A percentile compares a stretch with the other conserved stretches of the same genome.
These are phyloP conservation scores for Chlorella ohadii DNA, from an alignment of 139 green algal genomes.

Conservation along the genomic window DNA sequence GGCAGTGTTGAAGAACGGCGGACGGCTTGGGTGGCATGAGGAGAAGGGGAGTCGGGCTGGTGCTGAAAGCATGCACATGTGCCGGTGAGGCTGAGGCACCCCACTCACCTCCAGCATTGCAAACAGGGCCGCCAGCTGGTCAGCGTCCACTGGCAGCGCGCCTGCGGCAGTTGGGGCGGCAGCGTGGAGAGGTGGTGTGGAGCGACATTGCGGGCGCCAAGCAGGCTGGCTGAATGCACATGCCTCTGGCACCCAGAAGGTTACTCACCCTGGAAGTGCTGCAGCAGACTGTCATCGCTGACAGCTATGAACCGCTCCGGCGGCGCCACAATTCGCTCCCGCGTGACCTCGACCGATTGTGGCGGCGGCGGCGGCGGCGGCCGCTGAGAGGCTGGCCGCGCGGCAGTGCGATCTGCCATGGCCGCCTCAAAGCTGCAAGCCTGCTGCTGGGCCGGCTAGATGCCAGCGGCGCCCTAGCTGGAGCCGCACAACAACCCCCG, in stretches of 20 bases:
- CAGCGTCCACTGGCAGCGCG: too few species aligned
- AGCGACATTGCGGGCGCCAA: background rate
- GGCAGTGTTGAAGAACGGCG: background rate
- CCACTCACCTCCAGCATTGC: background rate
- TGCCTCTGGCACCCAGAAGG: too few species aligned
- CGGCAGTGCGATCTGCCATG: background rate
- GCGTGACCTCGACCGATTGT: background rate
- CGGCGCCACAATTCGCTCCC: background rate
- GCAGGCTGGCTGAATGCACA: too few species aligned
- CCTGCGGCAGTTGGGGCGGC: background rate
- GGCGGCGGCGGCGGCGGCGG: background rate
- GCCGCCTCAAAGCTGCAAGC: too few species aligned
- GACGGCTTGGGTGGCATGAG: background rate
- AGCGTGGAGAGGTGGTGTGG: background rate
- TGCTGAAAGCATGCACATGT: too few species aligned
- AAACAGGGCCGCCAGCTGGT: conserved; percentile 1
- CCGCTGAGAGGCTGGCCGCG: background rate
- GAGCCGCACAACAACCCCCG: too few species aligned
- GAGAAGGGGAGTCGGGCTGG: too few species aligned
- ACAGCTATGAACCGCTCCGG: background rate
- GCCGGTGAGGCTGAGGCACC: background rate
- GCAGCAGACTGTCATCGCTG: background rate
- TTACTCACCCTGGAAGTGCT: conserved; percentile 14
- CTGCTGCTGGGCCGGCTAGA: too few species aligned
- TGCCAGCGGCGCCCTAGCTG: too few species aligned